Base-by-base conservation (phyloP, 2,329 filamentous ascomycete genomes). In the Blastomyces silverae region DNA sequence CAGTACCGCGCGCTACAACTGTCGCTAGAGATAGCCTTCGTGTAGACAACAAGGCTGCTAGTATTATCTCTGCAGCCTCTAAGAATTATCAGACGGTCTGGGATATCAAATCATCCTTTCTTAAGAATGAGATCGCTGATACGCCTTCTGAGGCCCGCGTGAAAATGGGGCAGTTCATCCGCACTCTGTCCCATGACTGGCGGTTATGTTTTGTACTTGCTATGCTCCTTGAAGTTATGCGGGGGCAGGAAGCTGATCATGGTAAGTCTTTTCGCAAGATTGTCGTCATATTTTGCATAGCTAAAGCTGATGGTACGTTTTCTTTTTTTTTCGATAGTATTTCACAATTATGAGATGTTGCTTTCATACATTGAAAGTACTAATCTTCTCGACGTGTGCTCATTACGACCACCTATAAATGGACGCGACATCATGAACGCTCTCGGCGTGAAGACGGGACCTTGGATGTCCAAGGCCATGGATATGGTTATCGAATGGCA, bases 401-500 rank as follows among this genome's bases (percentile, higher is more conserved):
- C 82, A 1, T 73, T 89, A 46, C 86, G 85, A 70, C 82, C 83
- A 5, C 78, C 91, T 31, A 80, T 96, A 44, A 90, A 95, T 72
- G 93, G 94, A 20, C 89, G 84, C 50, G 80, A 88, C 62, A 83
- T 97, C 25, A 84, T 86, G 22, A 83, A 86, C 67, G 85, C 84
- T 3, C 80, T 97, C 3, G 79, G 77, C 22, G 85, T 83, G 0
- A 78, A 83, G n/a, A 87, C 86, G 67, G 88, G 90, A 0, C 87
- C 82, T n/a, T 97, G 93, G 93, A 89, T 95, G 83, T 86, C 86
- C 63, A 82, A 83, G 57, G 92, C 92, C 3, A 79, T 96, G 58
- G 89, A 95, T 42, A 80, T 92, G 3, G 89, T 91, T 66, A 85
- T 95, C 76, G 87, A 87, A 66, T 97, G 92, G 92, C 94, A 97